phyloP scores from a whole-genome alignment of 2,329 filamentous ascomycete genomes.

The Verticillium isaacii region DNA sequence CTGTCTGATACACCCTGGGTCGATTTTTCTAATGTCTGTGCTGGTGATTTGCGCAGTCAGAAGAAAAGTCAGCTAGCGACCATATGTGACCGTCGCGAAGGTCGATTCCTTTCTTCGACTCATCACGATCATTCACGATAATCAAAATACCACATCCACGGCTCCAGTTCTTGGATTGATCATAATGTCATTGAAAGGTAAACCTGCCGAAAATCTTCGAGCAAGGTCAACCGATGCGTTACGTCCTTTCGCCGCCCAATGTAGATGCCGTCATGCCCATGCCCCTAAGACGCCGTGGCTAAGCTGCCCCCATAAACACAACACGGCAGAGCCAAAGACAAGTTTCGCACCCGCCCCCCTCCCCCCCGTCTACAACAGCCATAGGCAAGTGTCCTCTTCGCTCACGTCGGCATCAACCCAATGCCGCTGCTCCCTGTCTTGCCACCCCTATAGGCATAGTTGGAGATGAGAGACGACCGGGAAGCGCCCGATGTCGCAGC shows the following conservation, averaged over 20 bases:
- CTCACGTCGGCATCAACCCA: slow-evolving; percentile 32
- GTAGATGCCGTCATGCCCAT: not conserved
- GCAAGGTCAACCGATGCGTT: not conserved
- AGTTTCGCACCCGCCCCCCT: not conserved
- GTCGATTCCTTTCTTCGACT: not conserved
- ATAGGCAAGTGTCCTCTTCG: not conserved
- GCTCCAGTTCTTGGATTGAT: not conserved
- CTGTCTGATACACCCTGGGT: not conserved
- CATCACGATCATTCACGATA: not conserved
- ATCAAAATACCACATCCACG: not conserved
- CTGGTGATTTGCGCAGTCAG: not conserved
- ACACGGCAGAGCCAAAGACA: not conserved
- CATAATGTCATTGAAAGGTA: not conserved
- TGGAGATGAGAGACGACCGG: slow-evolving; percentile 5
- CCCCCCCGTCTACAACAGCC: not conserved
- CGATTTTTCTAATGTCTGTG: not conserved
- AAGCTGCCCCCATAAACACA: not conserved
- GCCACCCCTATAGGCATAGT: slow-evolving; percentile 21
- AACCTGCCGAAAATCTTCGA: not conserved
- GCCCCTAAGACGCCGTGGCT: not conserved
- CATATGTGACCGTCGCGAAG: not conserved
- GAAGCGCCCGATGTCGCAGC: slow-evolving; percentile 4
- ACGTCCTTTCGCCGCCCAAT: not conserved
- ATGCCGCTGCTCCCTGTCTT: slow-evolving; percentile 19
- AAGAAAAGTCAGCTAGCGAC: not conserved